These are phyloP conservation scores for Dryadomyces quercivorus DNA, from an alignment of 2,329 filamentous ascomycete genomes.

Conservation along the genomic window DNA sequence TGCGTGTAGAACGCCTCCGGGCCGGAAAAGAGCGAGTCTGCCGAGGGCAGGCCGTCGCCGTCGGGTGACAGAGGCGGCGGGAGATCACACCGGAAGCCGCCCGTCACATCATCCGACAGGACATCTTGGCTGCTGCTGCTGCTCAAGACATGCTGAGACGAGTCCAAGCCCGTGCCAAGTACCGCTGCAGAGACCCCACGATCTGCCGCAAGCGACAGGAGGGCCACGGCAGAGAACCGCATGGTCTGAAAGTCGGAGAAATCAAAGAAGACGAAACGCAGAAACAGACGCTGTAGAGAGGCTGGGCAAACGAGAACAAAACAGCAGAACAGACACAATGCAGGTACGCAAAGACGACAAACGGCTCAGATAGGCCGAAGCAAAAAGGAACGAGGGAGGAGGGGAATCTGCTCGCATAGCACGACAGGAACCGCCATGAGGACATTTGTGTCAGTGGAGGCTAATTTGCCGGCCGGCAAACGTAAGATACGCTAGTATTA, in stretches of 20 bases:
- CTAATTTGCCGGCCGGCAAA: background rate
- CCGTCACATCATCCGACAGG: background rate
- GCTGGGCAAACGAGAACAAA: no score
- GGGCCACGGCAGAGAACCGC: no score
- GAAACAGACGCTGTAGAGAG: no score
- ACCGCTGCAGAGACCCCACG: no score
- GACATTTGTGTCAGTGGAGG: background rate
- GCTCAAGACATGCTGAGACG: background rate
- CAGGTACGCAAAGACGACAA: slow-evolving; percentile 5
- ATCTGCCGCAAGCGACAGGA: no score
- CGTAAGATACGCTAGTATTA: no score
- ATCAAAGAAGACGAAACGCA: no score
- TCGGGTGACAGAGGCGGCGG: slow-evolving; percentile 9
- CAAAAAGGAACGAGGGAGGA: background rate
- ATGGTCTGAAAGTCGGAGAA: no score
- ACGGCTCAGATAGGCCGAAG: background rate
- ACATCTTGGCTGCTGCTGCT: background rate
- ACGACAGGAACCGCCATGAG: no score
- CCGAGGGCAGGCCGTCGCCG: slow-evolving; percentile 10
- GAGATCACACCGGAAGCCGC: slow-evolving; percentile 10
- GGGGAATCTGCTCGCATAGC: no score
- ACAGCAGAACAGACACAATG: no score
- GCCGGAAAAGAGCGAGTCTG: slow-evolving; percentile 8
- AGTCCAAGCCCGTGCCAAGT: no score
- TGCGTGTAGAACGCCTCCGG: slow-evolving; percentile 8